Evolutionary conservation across 192 early-diverging fungal species (phyloP), one percentile per base, ranked within the genome.

Genomic region (Backusella westeae): DNA sequence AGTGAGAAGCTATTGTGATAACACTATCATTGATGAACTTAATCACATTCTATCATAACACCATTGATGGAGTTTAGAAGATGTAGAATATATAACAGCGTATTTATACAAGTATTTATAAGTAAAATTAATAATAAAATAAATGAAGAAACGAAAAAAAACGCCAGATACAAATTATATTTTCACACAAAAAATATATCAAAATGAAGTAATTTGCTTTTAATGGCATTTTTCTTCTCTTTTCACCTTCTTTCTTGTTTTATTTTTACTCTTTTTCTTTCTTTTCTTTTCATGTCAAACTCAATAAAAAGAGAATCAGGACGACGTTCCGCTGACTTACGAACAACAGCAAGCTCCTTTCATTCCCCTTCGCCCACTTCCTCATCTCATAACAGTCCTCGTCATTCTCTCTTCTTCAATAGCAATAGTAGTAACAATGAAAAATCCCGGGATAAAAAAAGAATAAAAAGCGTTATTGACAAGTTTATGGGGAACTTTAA

Each of bases 391-490:
- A 69, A 41, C 8, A 39, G 35, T 14, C 21, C 68, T 41, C 68
- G 39, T 23, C 35, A 69, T 21, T 39, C 68, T 21, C 19, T 69
- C 38, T 39, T 75, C 21, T 63, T 63, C 10, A 63, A 4, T 3
- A 63, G 26, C 12, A 63, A 56, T 2, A 56, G 21, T 3, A 56
- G 26, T 63, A 63, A 63, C 12, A 63, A 29, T 32, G 79, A 77
- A 23, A 78, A 44, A 52, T 23, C 35, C 21, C 77, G 68, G 44
- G 85, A 73, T 81, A 79, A 65, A 14, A 69, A 66, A 15, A 82
- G 85, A 0, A 84, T 88, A 66, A 88, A 88, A 68, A 85, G 84
- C 14, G 87, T 86, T 32, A 80, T 88, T 35, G 84, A 75, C 69
- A 85, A 82, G 42, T 75, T 88, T 66, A 85, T 85, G 67, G 85